Evolutionary conservation across 805 yeast species (phyloP), one percentile per base, ranked within the genome.

Genomic region (Spathaspora girioi): DNA sequence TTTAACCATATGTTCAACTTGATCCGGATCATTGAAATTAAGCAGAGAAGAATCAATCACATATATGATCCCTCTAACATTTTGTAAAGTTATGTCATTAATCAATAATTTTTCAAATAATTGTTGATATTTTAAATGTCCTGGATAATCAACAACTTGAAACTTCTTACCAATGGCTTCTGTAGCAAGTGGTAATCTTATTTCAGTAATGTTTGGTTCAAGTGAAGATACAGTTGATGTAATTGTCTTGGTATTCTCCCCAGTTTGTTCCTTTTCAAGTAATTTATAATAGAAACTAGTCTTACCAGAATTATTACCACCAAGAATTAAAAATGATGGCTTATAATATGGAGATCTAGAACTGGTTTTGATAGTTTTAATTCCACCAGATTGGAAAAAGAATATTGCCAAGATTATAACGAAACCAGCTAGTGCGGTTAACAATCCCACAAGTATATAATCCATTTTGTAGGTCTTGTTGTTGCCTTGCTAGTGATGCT

Each of bases 61-160:
- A 56, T 80, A 90, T 0, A 92, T 69, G 5, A 90, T 70, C 5
- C 97, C 97, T 56, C 78, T 80, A 48, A 87, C 65, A 15, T 79
- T 67, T 15, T 58, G 52, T 12, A 73, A 62, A 1, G 70, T 64
- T 26, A 71, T 60, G 43, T 71, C 73, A 15, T 69, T 70, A 51
- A 73, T 71, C 44, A 83, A 62, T 56, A 78, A 70, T 51, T 79
- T 78, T 49, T 79, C 77, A 52, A 83, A 71, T 47, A 84, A 70
- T 51, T 81, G 80, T 49, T 79, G 80, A 57, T 92, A 80, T 67
- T 89, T 90, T 50, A 79, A 70, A 68, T 87, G 91, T n/a, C 97
- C 97, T 1, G 99, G 99, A 55, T 83, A 83, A 61, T 93, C 98
- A 48, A 86, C 76, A 40, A 92, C 65, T 54, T 77, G 81, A 61